These are phyloP conservation scores for Uronychia binucleata DNA, from an alignment of 73 alveolate species.

Conservation along the genomic window DNA sequence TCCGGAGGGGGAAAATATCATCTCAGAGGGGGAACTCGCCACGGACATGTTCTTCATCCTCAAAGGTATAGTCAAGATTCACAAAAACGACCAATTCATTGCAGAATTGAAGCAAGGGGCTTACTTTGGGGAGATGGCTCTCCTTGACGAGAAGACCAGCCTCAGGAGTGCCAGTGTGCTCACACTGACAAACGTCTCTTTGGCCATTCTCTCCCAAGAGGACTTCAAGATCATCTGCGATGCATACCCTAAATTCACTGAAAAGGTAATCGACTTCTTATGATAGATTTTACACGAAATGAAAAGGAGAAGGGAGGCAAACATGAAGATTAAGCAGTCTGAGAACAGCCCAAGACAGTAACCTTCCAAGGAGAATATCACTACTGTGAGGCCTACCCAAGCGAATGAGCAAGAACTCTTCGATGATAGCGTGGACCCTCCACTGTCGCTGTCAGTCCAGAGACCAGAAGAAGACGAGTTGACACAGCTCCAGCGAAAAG, in stretches of 20 bases:
- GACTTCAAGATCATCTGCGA: constrained; percentile 53
- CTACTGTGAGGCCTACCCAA: neutral
- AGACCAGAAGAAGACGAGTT: too few species aligned
- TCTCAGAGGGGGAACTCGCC: constrained; percentile 66
- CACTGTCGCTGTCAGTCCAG: too few species aligned
- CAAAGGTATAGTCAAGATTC: constrained; percentile 51
- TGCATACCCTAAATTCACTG: constrained; percentile 54
- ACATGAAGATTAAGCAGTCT: neutral
- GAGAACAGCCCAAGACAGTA: neutral
- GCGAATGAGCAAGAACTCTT: too few species aligned
- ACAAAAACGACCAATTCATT: constrained; percentile 13
- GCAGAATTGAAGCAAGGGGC: constrained; percentile 19
- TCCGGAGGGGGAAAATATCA: constrained; percentile 56
- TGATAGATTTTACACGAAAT: neutral
- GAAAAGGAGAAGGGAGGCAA: neutral
- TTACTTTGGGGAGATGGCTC: constrained; percentile 48
- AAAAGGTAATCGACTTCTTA: neutral
- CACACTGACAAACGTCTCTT: constrained; percentile 36
- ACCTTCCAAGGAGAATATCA: neutral
- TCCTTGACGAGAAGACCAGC: neutral
- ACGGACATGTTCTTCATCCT: constrained; percentile 62
- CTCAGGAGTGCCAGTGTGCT: constrained; percentile 43
- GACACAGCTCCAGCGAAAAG: too few species aligned
- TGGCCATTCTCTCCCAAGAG: constrained; percentile 55
- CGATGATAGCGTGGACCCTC: too few species aligned